Evolutionary conservation across 805 yeast species (phyloP).

Genomic region (Suhomyces vadensis): DNA sequence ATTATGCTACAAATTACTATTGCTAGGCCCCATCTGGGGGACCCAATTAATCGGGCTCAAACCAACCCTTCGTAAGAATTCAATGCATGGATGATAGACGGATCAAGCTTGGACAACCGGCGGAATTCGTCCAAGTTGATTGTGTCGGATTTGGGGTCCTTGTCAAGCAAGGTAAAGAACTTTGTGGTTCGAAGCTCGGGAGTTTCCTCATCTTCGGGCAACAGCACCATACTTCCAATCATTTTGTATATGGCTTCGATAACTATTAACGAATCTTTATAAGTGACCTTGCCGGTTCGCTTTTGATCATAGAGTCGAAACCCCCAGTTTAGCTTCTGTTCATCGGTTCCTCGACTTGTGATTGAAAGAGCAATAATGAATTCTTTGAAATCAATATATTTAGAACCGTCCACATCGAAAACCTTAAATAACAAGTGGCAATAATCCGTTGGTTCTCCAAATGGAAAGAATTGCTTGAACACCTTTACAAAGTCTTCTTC

Average conservation of each 20-base stretch:
- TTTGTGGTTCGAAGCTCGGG: constrained; percentile 86
- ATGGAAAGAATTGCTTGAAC: constrained; percentile 95
- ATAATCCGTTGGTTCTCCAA: constrained; percentile 94
- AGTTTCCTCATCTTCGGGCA: constrained; percentile 86
- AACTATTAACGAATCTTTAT: constrained; percentile 76
- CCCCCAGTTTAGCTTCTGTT: constrained; percentile 87
- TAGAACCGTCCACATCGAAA: constrained; percentile 79
- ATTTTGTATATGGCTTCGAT: constrained; percentile 85
- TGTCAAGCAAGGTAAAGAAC: constrained; percentile 73
- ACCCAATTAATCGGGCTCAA: constrained; percentile 21
- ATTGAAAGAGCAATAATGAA: constrained; percentile 85
- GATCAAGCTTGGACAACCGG: constrained; percentile 76
- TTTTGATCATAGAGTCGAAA: constrained; percentile 85
- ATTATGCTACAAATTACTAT: too few species aligned
- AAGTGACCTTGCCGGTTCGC: constrained; percentile 72
- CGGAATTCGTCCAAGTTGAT: constrained; percentile 84
- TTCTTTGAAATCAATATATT: constrained; percentile 86
- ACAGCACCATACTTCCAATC: constrained; percentile 92
- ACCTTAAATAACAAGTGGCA: constrained; percentile 86
- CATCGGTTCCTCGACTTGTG: constrained; percentile 81
- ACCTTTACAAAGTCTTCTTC: constrained; percentile 88
- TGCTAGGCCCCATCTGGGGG: too few species aligned
- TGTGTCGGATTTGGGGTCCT: constrained; percentile 60
- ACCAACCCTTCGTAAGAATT: constrained; percentile 81
- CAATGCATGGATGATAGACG: constrained; percentile 72